Percentiles rank a stretch among this genome's conserved stretches.
phyloP scores from a whole-genome alignment of 106 monocot genomes.

The Iris macrosiphon region DNA sequence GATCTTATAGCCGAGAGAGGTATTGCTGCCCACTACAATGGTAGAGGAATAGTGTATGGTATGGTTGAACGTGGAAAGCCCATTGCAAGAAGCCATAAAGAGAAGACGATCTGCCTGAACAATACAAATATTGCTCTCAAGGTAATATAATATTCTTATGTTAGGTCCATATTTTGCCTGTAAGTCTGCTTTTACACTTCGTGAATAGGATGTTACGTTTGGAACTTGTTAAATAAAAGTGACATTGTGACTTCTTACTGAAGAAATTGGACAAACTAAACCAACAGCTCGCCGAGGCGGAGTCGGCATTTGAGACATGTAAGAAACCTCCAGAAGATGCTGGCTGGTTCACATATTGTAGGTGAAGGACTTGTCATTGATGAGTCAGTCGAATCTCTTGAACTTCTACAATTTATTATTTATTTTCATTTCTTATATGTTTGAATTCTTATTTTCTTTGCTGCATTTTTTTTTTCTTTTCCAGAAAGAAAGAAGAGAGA shows the following conservation, averaged over 20 bases:
- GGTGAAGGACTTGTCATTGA: no score
- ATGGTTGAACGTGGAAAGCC: slow-evolving; percentile 34
- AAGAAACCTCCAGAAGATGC: slow-evolving; percentile 45
- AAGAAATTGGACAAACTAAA: slow-evolving; percentile 55
- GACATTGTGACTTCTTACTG: no score
- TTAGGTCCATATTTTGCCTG: no score
- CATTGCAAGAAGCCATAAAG: slow-evolving; percentile 46
- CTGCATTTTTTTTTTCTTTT: no score
- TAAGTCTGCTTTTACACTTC: no score
- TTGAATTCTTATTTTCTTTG: background rate
- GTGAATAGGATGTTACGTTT: no score
- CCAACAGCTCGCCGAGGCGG: slow-evolving; percentile 39
- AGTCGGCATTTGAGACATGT: slow-evolving; percentile 28
- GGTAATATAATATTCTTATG: slow-evolving; percentile 40
- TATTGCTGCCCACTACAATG: slow-evolving; percentile 95
- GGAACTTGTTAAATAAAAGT: no score
- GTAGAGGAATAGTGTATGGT: slow-evolving; percentile 43
- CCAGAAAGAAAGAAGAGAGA: no score
- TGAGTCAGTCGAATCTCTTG: slow-evolving; percentile 25
- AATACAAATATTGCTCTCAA: slow-evolving; percentile 80
- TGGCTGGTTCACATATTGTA: slow-evolving; percentile 31
- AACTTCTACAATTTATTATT: background rate
- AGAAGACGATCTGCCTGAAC: slow-evolving; percentile 67
- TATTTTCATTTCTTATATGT: background rate
- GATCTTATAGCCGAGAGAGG: slow-evolving; percentile 96